Base-by-base conservation (phyloP, 2,329 filamentous ascomycete genomes). In the Diplodia intermedia region DNA sequence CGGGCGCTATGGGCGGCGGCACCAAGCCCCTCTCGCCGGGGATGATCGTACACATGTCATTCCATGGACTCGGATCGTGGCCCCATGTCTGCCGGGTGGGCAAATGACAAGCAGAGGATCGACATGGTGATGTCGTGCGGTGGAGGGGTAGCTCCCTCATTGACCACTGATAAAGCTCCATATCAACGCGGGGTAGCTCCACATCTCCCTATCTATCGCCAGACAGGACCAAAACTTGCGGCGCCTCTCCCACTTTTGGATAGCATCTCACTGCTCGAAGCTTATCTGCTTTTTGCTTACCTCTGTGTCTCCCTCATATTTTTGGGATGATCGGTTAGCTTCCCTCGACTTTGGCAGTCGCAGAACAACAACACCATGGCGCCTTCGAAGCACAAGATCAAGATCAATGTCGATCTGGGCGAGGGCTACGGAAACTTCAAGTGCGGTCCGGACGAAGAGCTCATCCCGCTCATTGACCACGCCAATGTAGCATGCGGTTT, bases 401-500 rank as follows among this genome's bases (percentile, higher is more conserved):
- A 84, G 69, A 84, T 86, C 73, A 86, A 86, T 69, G 82, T 83
- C 65, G 84, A 86, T 71, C 79, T 86, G 68, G 84, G 84, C 7
- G 84, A 86, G 73, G 84, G 81, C 4, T 85, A 84, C 68, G 84
- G 84, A 50, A 83, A 82, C 74, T 83, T 79, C 77, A 80, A 79
- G 68, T 79, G 81, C 73, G 86, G 86, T 20, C 65, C 65, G n/a
- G 87, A 89, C 70, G 83, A 86, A 60, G 86, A 89, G 67, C 77
- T 90, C 15, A 86, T 90, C 69, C 84, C 85, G 2, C 77, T 88
- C 52, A 87, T 89, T 70, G 86, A 89, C 73, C 83, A 86, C 72
- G 88, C 87, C 20, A 89, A 89, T 71, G 79, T 90, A 36, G 88
- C 87, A 9, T 90, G 87, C 72, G 86, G 86, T 1, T 86, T 86